Evolutionary conservation across 257 asterid genomes (phyloP).

Genomic region (Nicotiana tomentosiformis): DNA sequence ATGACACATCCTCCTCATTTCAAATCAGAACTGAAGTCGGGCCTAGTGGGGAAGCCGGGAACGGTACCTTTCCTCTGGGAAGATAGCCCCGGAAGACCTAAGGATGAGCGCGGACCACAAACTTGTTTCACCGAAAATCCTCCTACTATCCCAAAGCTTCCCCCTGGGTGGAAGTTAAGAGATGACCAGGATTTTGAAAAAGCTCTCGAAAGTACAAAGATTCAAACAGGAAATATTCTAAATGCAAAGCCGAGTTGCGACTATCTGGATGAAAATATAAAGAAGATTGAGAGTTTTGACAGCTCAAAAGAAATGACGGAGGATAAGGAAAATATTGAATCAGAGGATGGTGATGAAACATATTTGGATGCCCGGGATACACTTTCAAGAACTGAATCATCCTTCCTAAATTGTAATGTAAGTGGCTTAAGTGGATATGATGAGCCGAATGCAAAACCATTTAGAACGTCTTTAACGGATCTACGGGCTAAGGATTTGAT

Average conservation of each 20-base stretch:
- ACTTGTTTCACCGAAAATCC: slow-evolving; percentile 13
- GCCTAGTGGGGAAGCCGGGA: slow-evolving; percentile 58
- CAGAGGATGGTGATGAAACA: slow-evolving; percentile 44
- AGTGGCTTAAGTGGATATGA: slow-evolving; percentile 60
- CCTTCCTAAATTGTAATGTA: slow-evolving; percentile 62
- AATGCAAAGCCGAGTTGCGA: neutral
- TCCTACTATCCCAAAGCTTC: slow-evolving; percentile 55
- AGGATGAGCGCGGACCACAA: slow-evolving; percentile 28
- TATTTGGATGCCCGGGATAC: slow-evolving; percentile 74
- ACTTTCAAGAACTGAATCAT: slow-evolving; percentile 64
- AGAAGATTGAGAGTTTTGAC: slow-evolving; percentile 16
- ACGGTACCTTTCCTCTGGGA: slow-evolving; percentile 79
- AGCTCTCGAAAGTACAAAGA: slow-evolving; percentile 6
- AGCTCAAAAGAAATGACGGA: slow-evolving; percentile 14
- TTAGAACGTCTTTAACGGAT: slow-evolving; percentile 26
- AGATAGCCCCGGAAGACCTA: slow-evolving; percentile 64
- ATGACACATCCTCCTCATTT: slow-evolving; percentile 43
- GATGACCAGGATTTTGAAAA: slow-evolving; percentile 22
- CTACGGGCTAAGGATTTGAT: slow-evolving; percentile 50
- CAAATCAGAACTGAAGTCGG: slow-evolving; percentile 63
- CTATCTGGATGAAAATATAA: slow-evolving; percentile 13
- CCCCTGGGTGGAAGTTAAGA: slow-evolving; percentile 45
- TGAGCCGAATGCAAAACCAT: slow-evolving; percentile 32
- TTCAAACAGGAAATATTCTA: neutral
- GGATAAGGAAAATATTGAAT: slow-evolving; percentile 29